Evolutionary conservation across 805 yeast genomes (phyloP), one percentile per base, ranked within the genome.

Genomic region (Ogataea neopini): DNA sequence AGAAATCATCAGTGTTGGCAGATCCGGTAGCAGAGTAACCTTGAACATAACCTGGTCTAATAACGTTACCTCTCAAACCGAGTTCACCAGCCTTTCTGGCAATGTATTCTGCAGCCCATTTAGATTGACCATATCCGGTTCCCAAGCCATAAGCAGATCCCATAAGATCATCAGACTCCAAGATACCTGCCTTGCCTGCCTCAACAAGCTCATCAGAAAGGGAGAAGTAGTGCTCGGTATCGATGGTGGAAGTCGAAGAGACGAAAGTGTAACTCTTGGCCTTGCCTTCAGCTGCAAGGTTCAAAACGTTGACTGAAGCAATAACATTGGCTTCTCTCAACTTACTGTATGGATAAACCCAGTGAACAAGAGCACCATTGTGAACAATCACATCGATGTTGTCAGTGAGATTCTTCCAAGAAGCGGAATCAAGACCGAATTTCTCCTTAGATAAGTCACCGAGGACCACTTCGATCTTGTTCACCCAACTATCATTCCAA

Each of bases 331-430:
- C 94, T 56, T 88, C 96, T 59, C 98, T 81, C 60, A 94, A 74
- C 55, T 87, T 88, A 40, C 85, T 71, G 69, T 94, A 94, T 22
- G 99, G 98, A 66, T 87, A 94, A 2, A 91, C 97, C 99, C 99
- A 94, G 67, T 94, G 99, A 32, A 94, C 99, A 52, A 91, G 75
- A 14, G 99, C 99, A 73, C 98, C 99, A 59, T 94, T 94, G 68
- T 94, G 99, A 52, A 94, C 80, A 44, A 94, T 83, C 3, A 84
- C 84, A 66, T 95, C 99, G 48, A 92, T 73, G 1, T 72, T 69
- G 13, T 77, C 67, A 8, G 81, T 70, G 49, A 94, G 75, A 6
- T 59, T 41, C 1, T 56, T 37, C 96, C 96, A 94, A 26, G 72
- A 70, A 3, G 58, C 64, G 29, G 75, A 74, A 14, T 69, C 56